These are phyloP conservation scores for Zoysia japonica DNA, from an alignment of 176 grass and related monocot genomes.

Conservation along the genomic window DNA sequence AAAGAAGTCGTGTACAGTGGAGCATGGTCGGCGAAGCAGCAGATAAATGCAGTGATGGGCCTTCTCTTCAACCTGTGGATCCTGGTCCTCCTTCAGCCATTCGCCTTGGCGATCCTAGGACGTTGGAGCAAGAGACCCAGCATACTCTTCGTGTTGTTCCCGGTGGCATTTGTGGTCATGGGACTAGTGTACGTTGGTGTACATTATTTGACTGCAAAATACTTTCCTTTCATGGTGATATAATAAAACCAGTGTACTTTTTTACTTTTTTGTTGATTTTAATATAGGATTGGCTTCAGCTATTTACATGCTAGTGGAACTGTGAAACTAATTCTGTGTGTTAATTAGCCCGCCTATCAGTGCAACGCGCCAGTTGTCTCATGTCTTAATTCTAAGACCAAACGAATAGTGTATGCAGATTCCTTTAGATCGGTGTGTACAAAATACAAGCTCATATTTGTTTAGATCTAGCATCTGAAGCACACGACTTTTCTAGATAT, in stretches of 20 bases:
- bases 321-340: no score
- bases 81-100: neutral
- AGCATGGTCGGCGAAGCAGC: neutral
- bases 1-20: neutral
- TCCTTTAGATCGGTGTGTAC: no score
- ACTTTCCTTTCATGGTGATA: slow-evolving; percentile 7
- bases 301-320: neutral
- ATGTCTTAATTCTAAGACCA: no score
- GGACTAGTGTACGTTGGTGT: neutral
- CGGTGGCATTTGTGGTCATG: neutral
- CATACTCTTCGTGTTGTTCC: slow-evolving; percentile 10
- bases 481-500: no score
- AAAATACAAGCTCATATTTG: no score
- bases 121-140: neutral
- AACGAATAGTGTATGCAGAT: no score
- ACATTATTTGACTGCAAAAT: neutral
- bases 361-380: no score
- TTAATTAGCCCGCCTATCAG: neutral
- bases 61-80: slow-evolving; percentile 21
- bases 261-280: neutral
- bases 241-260: neutral
- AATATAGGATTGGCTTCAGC: neutral
- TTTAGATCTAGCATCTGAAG: no score
- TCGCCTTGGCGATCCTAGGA: slow-evolving; percentile 3
- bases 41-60: neutral